A percentile compares a stretch with the other conserved stretches of the same genome.
These are phyloP conservation scores for Cylindrotheca fusiformis DNA, from an alignment of 108 stramenopile genomes.

Conservation along the genomic window DNA sequence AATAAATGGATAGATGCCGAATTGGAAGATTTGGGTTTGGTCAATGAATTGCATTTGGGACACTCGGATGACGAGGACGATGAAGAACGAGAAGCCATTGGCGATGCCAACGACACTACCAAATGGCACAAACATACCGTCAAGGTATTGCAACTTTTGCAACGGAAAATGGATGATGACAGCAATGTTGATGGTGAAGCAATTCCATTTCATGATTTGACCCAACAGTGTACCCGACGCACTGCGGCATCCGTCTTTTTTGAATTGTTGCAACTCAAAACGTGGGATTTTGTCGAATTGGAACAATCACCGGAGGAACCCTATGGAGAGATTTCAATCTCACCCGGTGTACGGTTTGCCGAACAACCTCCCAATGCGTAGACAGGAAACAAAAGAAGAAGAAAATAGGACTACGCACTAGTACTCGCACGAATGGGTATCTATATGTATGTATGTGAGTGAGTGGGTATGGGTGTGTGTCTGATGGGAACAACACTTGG, in stretches of 20 bases:
- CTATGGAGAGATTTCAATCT: constrained; percentile 87
- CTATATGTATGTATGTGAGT: no score
- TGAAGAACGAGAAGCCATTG: constrained; percentile 58
- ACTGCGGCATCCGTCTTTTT: constrained; percentile 89
- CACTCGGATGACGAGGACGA: constrained; percentile 40
- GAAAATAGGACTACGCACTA: no score
- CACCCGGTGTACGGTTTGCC: constrained; percentile 27
- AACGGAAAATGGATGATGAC: constrained; percentile 52
- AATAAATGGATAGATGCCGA: constrained; percentile 29
- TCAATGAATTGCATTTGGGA: constrained; percentile 67
- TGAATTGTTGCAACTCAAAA: constrained; percentile 92
- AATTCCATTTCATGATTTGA: constrained; percentile 67
- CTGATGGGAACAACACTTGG: no score
- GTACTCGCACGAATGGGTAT: no score
- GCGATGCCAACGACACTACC: constrained; percentile 54
- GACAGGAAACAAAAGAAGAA: no score
- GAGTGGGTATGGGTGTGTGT: no score
- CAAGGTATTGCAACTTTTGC: constrained; percentile 64
- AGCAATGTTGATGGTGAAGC: constrained; percentile 34
- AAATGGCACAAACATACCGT: constrained; percentile 94
- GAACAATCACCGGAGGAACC: constrained; percentile 83
- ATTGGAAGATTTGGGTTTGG: constrained; percentile 59
- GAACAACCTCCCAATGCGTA: constrained; percentile 30
- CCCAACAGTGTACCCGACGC: constrained; percentile 61
- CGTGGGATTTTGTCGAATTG: constrained; percentile 96